Conservation (phyloP, 2,329 filamentous ascomycete genomes). For the Tothia fuscella region DNA sequence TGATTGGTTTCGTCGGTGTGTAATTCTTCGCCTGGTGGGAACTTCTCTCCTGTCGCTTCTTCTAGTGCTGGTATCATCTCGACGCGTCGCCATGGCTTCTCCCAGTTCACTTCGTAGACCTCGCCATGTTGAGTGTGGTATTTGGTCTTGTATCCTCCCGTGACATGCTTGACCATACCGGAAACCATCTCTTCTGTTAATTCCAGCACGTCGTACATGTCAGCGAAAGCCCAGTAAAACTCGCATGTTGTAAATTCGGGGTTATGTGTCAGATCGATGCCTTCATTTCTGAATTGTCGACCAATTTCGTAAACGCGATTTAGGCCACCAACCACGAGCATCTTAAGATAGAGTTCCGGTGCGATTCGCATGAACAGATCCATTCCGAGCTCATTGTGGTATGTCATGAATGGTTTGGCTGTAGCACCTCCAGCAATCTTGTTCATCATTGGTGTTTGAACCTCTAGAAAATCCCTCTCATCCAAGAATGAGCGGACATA, state of each 20-base stretch:
- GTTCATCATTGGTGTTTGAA: slow-evolving; percentile 97
- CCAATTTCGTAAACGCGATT: slow-evolving; percentile 94
- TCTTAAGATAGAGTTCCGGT: slow-evolving; percentile 93
- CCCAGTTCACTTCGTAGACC: slow-evolving; percentile 88
- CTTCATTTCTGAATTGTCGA: slow-evolving; percentile 90
- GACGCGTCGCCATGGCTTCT: slow-evolving; percentile 80
- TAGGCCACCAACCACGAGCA: slow-evolving; percentile 84
- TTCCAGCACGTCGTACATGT: slow-evolving; percentile 68
- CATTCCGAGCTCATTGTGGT: slow-evolving; percentile 93
- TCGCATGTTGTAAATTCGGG: slow-evolving; percentile 96
- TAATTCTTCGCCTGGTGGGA: slow-evolving; percentile 77
- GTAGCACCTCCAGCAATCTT: slow-evolving; percentile 91
- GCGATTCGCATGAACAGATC: slow-evolving; percentile 91
- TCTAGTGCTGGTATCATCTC: slow-evolving; percentile 95
- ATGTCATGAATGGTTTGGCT: slow-evolving; percentile 85
- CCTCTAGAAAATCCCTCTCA: slow-evolving; percentile 76
- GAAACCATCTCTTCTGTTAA: slow-evolving; percentile 90
- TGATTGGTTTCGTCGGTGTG: slow-evolving; percentile 82
- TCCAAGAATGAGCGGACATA: slow-evolving; percentile 88
- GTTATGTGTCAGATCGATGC: slow-evolving; percentile 88
- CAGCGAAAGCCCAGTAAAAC: slow-evolving; percentile 77
- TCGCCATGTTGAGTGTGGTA: slow-evolving; percentile 83
- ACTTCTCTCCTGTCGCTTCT: slow-evolving; percentile 81
- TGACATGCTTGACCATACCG: slow-evolving; percentile 76
- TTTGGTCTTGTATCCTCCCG: slow-evolving; percentile 70